Conservation (phyloP, 2,329 filamentous ascomycete genomes). For the Lasiodiplodia gonubiensis region DNA sequence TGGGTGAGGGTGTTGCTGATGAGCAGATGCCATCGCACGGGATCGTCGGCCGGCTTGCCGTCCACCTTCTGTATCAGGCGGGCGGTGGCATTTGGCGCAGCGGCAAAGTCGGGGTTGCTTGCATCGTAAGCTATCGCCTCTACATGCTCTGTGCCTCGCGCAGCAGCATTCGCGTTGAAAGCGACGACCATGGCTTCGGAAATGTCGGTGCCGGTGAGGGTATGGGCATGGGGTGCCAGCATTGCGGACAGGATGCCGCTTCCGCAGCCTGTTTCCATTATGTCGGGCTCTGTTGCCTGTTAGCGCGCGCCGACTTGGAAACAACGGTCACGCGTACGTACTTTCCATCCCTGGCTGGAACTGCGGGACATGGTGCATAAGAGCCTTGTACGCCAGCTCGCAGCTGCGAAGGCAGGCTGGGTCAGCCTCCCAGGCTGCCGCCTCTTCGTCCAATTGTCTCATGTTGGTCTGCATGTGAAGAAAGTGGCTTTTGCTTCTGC, state of each 20-base stretch:
- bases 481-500: not conserved
- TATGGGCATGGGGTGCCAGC: constrained; percentile 55
- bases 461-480: constrained; percentile 38
- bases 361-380: constrained; percentile 48
- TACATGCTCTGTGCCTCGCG: constrained; percentile 48
- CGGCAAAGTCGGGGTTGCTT: constrained; percentile 48
- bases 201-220: constrained; percentile 60
- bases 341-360: constrained; percentile 36
- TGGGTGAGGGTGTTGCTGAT: constrained; percentile 62
- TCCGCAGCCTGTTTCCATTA: constrained; percentile 64
- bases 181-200: constrained; percentile 62
- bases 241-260: constrained; percentile 61
- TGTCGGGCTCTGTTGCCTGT: constrained; percentile 44
- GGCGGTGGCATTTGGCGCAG: constrained; percentile 28
- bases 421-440: constrained; percentile 61
- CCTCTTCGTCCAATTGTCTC: constrained; percentile 61
- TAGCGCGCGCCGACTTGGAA: not conserved
- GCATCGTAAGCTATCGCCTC: constrained; percentile 55
- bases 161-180: constrained; percentile 53
- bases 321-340: not conserved
- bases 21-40: constrained; percentile 56
- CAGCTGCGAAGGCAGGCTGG: constrained; percentile 56
- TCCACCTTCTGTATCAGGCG: constrained; percentile 44
- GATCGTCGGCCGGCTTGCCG: not conserved
- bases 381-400: constrained; percentile 53